Evolutionary conservation across 495 filamentous ascomycete genomes (phyloP).

Genomic region (Penicillium subrubescens): DNA sequence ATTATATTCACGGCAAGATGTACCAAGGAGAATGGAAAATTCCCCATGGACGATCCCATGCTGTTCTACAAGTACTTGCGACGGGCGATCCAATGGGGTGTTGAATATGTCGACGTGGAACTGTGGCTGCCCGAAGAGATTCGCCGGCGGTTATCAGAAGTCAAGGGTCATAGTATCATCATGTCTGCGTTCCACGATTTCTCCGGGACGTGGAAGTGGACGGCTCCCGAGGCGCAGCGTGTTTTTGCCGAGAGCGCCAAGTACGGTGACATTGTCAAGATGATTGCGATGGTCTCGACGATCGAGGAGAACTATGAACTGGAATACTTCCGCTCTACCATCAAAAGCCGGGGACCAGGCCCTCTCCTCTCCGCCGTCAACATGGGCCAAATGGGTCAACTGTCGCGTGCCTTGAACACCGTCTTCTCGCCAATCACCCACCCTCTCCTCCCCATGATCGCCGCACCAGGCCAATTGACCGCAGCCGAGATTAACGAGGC

Average conservation of each 20-base stretch:
- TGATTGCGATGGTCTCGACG: constrained; percentile 78
- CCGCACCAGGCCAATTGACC: constrained; percentile 80
- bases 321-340: constrained; percentile 81
- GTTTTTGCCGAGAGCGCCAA: constrained; percentile 69
- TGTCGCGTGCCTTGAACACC: constrained; percentile 78
- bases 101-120: constrained; percentile 86
- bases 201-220: constrained; percentile 80
- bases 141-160: constrained; percentile 62
- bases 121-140: constrained; percentile 81
- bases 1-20: constrained; percentile 86
- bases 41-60: constrained; percentile 76
- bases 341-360: constrained; percentile 63
- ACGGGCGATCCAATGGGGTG: constrained; percentile 80
- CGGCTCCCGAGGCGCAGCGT: constrained; percentile 64
- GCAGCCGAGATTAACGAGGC: constrained; percentile 82
- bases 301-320: constrained; percentile 84
- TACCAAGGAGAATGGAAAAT: constrained; percentile 76
- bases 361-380: constrained; percentile 81
- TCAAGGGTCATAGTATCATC: constrained; percentile 74
- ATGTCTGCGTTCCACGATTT: constrained; percentile 89
- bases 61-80: constrained; percentile 76
- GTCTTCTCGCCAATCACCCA: constrained; percentile 87
- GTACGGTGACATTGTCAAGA: constrained; percentile 84
- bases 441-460: constrained; percentile 79
- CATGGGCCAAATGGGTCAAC: constrained; percentile 81